Evolutionary conservation across 164 flowering plant species (phyloP).

Genomic region (Nelumbo lutea): DNA sequence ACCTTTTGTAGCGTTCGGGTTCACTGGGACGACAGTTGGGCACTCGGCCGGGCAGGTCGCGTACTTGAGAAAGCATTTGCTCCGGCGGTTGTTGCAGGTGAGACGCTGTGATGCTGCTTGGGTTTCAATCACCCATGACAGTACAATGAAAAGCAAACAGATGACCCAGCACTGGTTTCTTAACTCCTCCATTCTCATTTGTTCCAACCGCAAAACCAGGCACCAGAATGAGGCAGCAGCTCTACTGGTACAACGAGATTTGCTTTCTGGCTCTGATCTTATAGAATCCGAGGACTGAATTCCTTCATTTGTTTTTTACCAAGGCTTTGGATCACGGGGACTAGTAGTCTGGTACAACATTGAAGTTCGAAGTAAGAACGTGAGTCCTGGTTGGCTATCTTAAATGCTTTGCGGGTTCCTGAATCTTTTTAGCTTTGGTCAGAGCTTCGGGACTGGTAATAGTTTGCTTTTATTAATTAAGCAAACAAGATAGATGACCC

Average conservation of each 20-base stretch:
- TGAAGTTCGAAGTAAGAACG: slow-evolving; percentile 11
- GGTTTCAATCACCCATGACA: not conserved
- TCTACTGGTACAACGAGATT: slow-evolving; percentile 6
- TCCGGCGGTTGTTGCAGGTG: slow-evolving; percentile 15
- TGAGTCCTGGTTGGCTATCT: slow-evolving; percentile 9
- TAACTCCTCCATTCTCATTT: slow-evolving; percentile 5
- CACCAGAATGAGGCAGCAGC: not conserved
- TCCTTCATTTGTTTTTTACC: not conserved
- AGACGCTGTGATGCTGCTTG: slow-evolving; percentile 12
- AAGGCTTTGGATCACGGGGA: not conserved
- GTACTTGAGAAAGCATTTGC: slow-evolving; percentile 21
- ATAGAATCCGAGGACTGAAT: slow-evolving; percentile 7
- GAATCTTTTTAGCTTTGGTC: slow-evolving; percentile 13
- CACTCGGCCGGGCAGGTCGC: slow-evolving; percentile 26
- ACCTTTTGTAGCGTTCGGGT: slow-evolving; percentile 24
- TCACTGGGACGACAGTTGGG: slow-evolving; percentile 21
- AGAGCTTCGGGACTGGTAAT: slow-evolving; percentile 20
- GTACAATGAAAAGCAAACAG: slow-evolving; percentile 10
- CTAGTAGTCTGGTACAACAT: not conserved
- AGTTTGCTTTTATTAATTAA: not conserved
- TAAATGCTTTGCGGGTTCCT: slow-evolving; percentile 4
- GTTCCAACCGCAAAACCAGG: not conserved
- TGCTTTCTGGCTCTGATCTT: not conserved
- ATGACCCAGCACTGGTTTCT: slow-evolving; percentile 8
- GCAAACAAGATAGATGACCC: no score